phyloP scores from a whole-genome alignment of 1,284 basidiomycete species.

The Fomitopsis betulina region DNA sequence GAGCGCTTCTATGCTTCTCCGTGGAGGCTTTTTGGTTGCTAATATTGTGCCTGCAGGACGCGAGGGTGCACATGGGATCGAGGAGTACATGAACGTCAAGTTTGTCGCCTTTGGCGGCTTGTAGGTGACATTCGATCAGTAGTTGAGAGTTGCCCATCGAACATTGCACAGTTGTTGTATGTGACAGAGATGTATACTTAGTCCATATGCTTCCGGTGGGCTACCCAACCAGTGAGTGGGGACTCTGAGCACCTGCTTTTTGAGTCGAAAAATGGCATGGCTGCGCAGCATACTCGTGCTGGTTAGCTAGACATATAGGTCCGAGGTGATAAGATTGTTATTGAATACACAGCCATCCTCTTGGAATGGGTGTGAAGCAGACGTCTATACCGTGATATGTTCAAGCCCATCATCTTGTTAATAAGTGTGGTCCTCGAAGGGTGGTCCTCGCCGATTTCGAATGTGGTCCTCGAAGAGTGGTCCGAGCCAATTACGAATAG shows the following conservation, averaged over 20 bases:
- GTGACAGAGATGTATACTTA: not conserved
- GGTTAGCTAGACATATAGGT: no score
- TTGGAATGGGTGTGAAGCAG: not conserved
- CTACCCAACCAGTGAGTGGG: no score
- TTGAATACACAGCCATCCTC: not conserved
- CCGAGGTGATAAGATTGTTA: not conserved
- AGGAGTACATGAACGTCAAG: slow-evolving; percentile 82
- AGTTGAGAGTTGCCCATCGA: no score
- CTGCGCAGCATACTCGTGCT: no score
- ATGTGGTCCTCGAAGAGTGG: not conserved
- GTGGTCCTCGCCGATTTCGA: no score
- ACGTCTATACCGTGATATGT: no score
- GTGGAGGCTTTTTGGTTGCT: not conserved
- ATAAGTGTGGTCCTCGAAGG: no score
- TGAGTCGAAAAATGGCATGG: no score
- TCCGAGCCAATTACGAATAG: not conserved
- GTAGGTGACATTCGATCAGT: slow-evolving; percentile 1
- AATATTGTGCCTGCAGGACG: slow-evolving; percentile 39
- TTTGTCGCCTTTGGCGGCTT: slow-evolving; percentile 66
- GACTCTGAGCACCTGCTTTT: no score
- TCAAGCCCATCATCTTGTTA: no score
- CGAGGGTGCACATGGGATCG: slow-evolving; percentile 79
- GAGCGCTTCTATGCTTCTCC: slow-evolving; percentile 16
- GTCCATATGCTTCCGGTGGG: no score
- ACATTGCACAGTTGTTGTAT: not conserved